These are phyloP conservation scores for Solanum pennellii DNA, from an alignment of 257 asterid species.

Conservation along the genomic window DNA sequence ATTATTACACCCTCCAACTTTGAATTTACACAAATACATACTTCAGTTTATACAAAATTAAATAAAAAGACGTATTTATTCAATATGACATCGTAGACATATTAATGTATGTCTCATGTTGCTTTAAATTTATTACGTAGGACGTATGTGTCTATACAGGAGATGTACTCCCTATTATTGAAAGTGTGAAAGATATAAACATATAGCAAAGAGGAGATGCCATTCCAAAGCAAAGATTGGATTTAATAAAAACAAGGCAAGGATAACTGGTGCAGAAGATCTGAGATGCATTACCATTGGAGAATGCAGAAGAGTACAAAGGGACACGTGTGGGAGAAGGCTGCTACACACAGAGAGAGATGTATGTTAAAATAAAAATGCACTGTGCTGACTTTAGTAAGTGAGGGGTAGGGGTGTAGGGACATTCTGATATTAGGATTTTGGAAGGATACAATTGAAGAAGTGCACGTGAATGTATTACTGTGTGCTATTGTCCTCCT, in stretches of 20 bases:
- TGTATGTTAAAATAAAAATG: not conserved
- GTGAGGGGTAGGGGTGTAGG: not conserved
- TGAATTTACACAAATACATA: rapidly evolving
- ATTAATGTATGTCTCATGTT: no score
- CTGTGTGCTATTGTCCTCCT: conserved; percentile 17
- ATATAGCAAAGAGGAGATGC: not conserved
- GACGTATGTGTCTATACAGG: not conserved
- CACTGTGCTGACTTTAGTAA: not conserved
- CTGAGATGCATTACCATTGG: not conserved
- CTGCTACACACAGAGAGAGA: conserved; percentile 3
- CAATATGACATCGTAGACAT: no score
- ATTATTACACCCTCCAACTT: rapidly evolving
- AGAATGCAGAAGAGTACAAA: conserved; percentile 6
- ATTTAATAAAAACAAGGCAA: not conserved
- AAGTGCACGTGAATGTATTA: conserved; percentile 72
- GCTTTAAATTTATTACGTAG: no score
- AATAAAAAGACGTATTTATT: no score
- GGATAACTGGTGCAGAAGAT: not conserved
- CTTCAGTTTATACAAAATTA: rapidly evolving
- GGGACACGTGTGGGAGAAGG: conserved; percentile 46
- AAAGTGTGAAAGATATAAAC: not conserved
- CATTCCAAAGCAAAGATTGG: not conserved
- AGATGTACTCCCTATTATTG: not conserved
- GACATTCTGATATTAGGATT: conserved; percentile 40
- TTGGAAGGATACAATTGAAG: conserved; percentile 11